phyloP scores from a whole-genome alignment of 768 basidiomycete species.

The Coprinopsis sp. region DNA sequence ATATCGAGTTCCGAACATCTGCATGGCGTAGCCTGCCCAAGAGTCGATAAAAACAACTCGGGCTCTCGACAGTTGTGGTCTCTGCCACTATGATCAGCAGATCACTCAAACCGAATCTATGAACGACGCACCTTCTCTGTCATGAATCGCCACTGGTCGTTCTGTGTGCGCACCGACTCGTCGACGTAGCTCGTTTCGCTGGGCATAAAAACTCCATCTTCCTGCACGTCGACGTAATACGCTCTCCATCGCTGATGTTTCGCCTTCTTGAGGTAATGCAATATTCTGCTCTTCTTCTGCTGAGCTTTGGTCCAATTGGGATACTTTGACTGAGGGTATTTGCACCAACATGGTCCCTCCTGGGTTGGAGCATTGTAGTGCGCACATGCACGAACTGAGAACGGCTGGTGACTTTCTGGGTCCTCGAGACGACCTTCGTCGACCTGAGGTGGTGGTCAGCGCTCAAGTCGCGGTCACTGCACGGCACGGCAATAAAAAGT shows the following conservation, averaged over 20 bases:
- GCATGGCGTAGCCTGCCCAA: conserved; percentile 43
- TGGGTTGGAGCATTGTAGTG: conserved; percentile 22
- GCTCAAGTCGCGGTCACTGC: no score
- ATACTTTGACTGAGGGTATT: conserved; percentile 37
- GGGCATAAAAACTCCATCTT: conserved; percentile 26
- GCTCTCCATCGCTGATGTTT: conserved; percentile 20
- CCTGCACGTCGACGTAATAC: conserved; percentile 35
- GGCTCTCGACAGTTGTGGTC: conserved; percentile 26
- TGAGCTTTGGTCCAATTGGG: conserved; percentile 50
- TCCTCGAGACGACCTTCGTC: conserved; percentile 24
- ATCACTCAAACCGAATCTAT: conserved; percentile 19
- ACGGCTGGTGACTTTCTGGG: conserved; percentile 18
- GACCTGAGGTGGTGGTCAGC: conserved; percentile 10
- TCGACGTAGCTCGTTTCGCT: conserved; percentile 20
- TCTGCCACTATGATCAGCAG: neutral
- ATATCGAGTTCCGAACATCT: conserved; percentile 57
- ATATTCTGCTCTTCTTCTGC: conserved; percentile 33
- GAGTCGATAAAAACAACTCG: conserved; percentile 50
- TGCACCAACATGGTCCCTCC: conserved; percentile 26
- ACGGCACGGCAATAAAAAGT: no score
- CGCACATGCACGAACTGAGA: conserved; percentile 25
- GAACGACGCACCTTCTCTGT: conserved; percentile 22
- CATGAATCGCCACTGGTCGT: conserved; percentile 11
- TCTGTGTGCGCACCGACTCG: conserved; percentile 30
- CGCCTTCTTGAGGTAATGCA: conserved; percentile 9